These are phyloP conservation scores for Fusarium annulatum DNA, from an alignment of 2,329 filamentous ascomycete genomes.

Conservation along the genomic window DNA sequence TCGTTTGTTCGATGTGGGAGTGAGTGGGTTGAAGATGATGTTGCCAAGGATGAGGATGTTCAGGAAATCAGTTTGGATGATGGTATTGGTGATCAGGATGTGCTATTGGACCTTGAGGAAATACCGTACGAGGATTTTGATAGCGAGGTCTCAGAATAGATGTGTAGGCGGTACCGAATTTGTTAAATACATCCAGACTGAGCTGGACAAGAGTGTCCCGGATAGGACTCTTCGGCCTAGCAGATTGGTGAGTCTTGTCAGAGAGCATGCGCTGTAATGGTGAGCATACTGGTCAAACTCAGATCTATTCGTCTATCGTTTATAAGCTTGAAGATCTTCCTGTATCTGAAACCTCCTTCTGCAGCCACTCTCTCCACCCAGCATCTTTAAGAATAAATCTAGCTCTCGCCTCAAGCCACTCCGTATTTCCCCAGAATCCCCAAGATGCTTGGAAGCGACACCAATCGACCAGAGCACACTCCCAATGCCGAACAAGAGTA, in stretches of 20 bases:
- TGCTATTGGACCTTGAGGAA: background rate
- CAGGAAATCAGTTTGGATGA: background rate
- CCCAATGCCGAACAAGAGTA: conserved; percentile 69
- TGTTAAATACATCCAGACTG: rapidly evolving
- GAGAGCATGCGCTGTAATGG: background rate
- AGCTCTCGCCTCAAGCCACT: conserved; percentile 67
- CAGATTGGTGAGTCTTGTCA: background rate
- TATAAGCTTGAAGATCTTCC: background rate
- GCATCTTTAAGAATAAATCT: conserved; percentile 59
- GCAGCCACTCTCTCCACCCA: conserved; percentile 59
- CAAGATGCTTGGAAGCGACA: conserved; percentile 69
- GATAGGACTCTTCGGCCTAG: background rate
- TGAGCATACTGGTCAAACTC: background rate
- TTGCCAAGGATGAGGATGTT: background rate
- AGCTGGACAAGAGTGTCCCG: rapidly evolving
- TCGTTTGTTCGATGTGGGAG: background rate
- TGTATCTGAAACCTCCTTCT: conserved; percentile 18
- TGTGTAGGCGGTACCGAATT: rapidly evolving
- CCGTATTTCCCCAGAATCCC: conserved; percentile 71
- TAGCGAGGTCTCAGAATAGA: background rate
- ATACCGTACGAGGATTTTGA: background rate
- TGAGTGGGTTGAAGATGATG: background rate
- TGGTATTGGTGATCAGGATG: background rate
- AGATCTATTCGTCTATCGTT: background rate
- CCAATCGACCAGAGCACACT: conserved; percentile 76